Conservation (phyloP, 1,284 basidiomycete genomes). For the Ganoderma lucidum region DNA sequence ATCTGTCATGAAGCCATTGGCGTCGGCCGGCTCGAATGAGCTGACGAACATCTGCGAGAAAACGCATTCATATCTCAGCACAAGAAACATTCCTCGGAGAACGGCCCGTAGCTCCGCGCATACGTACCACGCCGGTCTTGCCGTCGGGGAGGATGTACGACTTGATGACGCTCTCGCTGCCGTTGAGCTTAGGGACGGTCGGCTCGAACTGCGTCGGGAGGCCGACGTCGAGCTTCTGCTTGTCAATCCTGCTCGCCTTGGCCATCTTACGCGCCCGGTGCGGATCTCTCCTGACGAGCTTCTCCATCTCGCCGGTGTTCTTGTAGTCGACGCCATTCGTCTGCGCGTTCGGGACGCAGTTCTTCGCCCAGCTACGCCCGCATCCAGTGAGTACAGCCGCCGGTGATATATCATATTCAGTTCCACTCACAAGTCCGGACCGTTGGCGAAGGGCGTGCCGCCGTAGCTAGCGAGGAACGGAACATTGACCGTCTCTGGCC, state of each 20-base stretch:
- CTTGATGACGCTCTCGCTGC: slow-evolving; percentile 63
- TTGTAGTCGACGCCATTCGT: slow-evolving; percentile 67
- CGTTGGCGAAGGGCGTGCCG: slow-evolving; percentile 59
- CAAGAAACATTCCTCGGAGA: not conserved
- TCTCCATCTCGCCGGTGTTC: slow-evolving; percentile 10
- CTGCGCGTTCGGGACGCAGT: slow-evolving; percentile 60
- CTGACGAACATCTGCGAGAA: slow-evolving; percentile 63
- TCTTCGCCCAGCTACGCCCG: slow-evolving; percentile 59
- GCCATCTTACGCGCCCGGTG: slow-evolving; percentile 36
- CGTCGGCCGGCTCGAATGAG: slow-evolving; percentile 59
- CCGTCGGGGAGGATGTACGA: slow-evolving; percentile 65
- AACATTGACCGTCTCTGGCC: slow-evolving; percentile 56
- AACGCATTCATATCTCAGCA: not conserved
- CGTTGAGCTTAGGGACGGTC: slow-evolving; percentile 52
- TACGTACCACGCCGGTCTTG: slow-evolving; percentile 61
- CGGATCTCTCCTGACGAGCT: slow-evolving; percentile 13
- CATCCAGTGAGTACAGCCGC: not conserved
- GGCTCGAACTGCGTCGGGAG: slow-evolving; percentile 61
- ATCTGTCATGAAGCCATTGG: slow-evolving; percentile 61
- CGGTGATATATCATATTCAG: not conserved
- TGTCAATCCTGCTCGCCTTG: slow-evolving; percentile 55
- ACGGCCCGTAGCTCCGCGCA: not conserved
- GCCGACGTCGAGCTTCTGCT: slow-evolving; percentile 47
- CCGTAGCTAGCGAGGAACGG: slow-evolving; percentile 60
- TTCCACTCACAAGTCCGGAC: slow-evolving; percentile 57